Conservation (phyloP, 306 rosid genomes). For the Luffa aegyptiaca region DNA sequence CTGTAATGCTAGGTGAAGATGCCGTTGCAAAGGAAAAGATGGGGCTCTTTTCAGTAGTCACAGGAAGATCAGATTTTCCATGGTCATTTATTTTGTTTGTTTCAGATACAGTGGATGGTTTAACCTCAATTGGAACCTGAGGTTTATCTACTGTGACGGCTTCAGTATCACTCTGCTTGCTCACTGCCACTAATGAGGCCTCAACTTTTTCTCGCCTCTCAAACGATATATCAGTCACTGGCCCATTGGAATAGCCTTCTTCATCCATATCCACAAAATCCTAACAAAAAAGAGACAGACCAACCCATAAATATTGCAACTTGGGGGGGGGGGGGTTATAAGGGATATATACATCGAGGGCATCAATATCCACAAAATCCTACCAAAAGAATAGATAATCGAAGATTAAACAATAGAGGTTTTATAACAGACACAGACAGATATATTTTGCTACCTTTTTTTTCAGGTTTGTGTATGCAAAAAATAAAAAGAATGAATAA, state of each 20-base stretch:
- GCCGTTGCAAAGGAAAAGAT: constrained; percentile 11
- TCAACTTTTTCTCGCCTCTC: constrained; percentile 30
- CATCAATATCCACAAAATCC: constrained; percentile 6
- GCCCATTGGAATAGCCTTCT: constrained; percentile 36
- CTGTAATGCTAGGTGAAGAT: constrained; percentile 16
- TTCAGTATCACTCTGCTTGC: constrained; percentile 21
- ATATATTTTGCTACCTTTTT: neutral
- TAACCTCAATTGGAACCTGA: constrained; percentile 19
- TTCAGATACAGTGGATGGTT: constrained; percentile 17
- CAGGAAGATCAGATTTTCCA: constrained; percentile 21
- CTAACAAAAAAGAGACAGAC: neutral
- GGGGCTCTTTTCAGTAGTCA: constrained; percentile 25
- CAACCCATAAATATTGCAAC: neutral
- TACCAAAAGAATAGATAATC: neutral
- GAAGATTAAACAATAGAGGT: neutral
- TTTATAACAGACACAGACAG: neutral
- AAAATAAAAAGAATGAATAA: neutral
- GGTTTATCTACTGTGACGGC: constrained; percentile 20
- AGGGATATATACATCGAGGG: neutral
- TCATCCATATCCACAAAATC: constrained; percentile 65
- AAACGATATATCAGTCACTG: constrained; percentile 17
- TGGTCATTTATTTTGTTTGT: constrained; percentile 18
- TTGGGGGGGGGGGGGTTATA: neutral
- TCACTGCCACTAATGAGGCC: constrained; percentile 14
- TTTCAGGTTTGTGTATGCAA: neutral